Percentiles rank a stretch among this genome's conserved stretches.
These are phyloP conservation scores for Arxiozyma telluris DNA, from an alignment of 1,139 yeast species.

Conservation along the genomic window DNA sequence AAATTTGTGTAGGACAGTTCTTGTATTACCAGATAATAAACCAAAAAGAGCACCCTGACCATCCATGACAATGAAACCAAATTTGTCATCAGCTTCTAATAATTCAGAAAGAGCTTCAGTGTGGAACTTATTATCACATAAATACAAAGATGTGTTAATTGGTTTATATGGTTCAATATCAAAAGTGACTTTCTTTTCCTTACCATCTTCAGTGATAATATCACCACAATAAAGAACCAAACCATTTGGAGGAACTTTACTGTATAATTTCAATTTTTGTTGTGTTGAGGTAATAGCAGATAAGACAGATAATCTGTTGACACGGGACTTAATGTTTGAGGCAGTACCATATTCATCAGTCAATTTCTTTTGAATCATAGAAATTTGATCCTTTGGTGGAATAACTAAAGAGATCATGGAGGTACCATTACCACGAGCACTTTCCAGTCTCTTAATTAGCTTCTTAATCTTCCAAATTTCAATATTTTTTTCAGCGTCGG, in stretches of 20 bases:
- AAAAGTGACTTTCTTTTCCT: slow-evolving; percentile 87
- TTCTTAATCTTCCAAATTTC: slow-evolving; percentile 99
- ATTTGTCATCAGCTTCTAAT: slow-evolving; percentile 88
- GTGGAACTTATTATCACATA: slow-evolving; percentile 97
- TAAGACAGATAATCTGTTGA: slow-evolving; percentile 85
- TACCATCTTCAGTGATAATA: slow-evolving; percentile 92
- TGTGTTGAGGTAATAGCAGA: slow-evolving; percentile 97
- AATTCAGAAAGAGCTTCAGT: slow-evolving; percentile 93
- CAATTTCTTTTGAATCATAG: slow-evolving; percentile 81
- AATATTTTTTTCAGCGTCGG: slow-evolving; percentile 89
- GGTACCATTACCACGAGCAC: slow-evolving; percentile 96
- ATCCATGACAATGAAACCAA: slow-evolving; percentile 97
- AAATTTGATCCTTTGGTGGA: slow-evolving; percentile 90
- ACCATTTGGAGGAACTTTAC: slow-evolving; percentile 85
- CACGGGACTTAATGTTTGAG: slow-evolving; percentile 93
- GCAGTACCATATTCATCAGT: slow-evolving; percentile 99
- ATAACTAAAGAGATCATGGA: slow-evolving; percentile 95
- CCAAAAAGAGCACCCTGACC: slow-evolving; percentile 98
- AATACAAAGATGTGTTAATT: slow-evolving; percentile 86
- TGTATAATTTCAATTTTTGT: slow-evolving; percentile 86
- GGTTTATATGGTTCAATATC: slow-evolving; percentile 98
- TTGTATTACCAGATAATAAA: slow-evolving; percentile 90
- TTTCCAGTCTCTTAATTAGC: slow-evolving; percentile 73
- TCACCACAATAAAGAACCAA: slow-evolving; percentile 97
- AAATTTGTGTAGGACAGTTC: slow-evolving; percentile 92